These are phyloP conservation scores for Microcyclospora tardicrescens DNA, from an alignment of 2,329 filamentous ascomycete genomes.

Conservation along the genomic window DNA sequence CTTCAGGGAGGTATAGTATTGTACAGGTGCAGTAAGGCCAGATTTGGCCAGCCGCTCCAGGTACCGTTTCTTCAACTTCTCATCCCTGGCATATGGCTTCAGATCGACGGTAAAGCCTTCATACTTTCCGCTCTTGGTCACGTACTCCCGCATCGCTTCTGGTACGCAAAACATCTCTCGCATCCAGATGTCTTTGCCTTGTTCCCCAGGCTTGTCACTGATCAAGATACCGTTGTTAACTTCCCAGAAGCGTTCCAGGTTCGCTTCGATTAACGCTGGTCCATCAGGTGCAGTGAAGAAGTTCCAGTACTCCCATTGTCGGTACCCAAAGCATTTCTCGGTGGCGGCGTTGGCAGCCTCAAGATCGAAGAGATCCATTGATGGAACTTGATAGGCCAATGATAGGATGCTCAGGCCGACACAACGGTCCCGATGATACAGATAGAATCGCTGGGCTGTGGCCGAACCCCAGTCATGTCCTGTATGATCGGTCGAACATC, in stretches of 20 bases:
- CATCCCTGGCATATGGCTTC: slow-evolving; percentile 22
- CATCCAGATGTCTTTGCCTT: slow-evolving; percentile 20
- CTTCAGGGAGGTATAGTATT: slow-evolving; percentile 25
- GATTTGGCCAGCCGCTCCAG: slow-evolving; percentile 23
- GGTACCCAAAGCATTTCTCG: slow-evolving; percentile 24
- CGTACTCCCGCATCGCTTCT: slow-evolving; percentile 23
- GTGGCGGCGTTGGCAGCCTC: slow-evolving; percentile 22
- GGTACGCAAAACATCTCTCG: slow-evolving; percentile 26
- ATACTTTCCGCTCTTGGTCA: slow-evolving; percentile 10
- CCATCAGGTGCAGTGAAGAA: slow-evolving; percentile 32
- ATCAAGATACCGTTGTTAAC: slow-evolving; percentile 8
- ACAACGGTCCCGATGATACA: slow-evolving; percentile 30
- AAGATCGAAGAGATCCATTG: slow-evolving; percentile 24
- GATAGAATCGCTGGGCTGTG: slow-evolving; percentile 29
- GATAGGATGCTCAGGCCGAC: slow-evolving; percentile 32
- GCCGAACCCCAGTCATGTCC: slow-evolving; percentile 39
- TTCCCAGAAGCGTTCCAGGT: slow-evolving; percentile 10
- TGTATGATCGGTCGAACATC: not conserved
- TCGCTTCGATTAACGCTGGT: slow-evolving; percentile 21
- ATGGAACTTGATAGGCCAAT: slow-evolving; percentile 29
- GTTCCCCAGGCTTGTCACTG: slow-evolving; percentile 10
- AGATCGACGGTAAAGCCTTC: slow-evolving; percentile 13
- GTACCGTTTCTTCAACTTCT: slow-evolving; percentile 21
- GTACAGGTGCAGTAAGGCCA: slow-evolving; percentile 24
- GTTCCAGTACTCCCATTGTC: slow-evolving; percentile 33